Evolutionary conservation across 2,329 filamentous ascomycete species (phyloP).

Genomic region (Stemphylium lycopersici): DNA sequence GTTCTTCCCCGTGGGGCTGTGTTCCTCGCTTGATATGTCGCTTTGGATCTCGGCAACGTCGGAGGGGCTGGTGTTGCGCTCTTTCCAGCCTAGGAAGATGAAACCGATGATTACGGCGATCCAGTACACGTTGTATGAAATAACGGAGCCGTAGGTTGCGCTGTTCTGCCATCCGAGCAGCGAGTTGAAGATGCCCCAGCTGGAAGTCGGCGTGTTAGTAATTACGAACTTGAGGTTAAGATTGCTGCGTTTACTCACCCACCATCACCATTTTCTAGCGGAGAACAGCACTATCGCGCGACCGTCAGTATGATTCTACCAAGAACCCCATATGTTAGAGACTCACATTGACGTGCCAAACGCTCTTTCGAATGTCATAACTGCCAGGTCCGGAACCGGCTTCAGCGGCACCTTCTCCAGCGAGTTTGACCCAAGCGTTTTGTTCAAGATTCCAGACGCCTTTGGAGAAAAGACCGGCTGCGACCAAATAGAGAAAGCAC

Average conservation of each 20-base stretch:
- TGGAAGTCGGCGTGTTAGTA: constrained; percentile 38
- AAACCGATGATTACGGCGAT: constrained; percentile 71
- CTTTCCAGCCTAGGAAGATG: constrained; percentile 68
- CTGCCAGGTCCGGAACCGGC: constrained; percentile 72
- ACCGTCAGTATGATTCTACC: constrained; percentile 1
- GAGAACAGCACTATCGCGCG: constrained; percentile 72
- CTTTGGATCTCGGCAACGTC: constrained; percentile 11
- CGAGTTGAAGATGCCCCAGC: constrained; percentile 88
- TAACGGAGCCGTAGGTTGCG: constrained; percentile 84
- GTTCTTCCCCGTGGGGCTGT: constrained; percentile 19
- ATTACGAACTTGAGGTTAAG: neutral
- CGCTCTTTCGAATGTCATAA: constrained; percentile 77
- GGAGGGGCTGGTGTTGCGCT: constrained; percentile 51
- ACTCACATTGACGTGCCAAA: constrained; percentile 82
- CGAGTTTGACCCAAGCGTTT: constrained; percentile 69
- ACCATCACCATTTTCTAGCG: constrained; percentile 71
- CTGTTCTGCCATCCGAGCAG: constrained; percentile 88
- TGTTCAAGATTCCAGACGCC: constrained; percentile 76
- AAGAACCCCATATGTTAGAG: neutral
- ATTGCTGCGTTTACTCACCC: constrained; percentile 3
- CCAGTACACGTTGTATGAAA: constrained; percentile 91
- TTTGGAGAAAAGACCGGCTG: constrained; percentile 80
- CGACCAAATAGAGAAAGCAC: constrained; percentile 82
- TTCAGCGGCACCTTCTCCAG: constrained; percentile 68
- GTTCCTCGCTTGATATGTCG: constrained; percentile 25